A percentile compares a stretch with the other conserved stretches of the same genome.
Evolutionary conservation across 345 rosid species (phyloP).

Genomic region (Rhodamnia rubescens): DNA sequence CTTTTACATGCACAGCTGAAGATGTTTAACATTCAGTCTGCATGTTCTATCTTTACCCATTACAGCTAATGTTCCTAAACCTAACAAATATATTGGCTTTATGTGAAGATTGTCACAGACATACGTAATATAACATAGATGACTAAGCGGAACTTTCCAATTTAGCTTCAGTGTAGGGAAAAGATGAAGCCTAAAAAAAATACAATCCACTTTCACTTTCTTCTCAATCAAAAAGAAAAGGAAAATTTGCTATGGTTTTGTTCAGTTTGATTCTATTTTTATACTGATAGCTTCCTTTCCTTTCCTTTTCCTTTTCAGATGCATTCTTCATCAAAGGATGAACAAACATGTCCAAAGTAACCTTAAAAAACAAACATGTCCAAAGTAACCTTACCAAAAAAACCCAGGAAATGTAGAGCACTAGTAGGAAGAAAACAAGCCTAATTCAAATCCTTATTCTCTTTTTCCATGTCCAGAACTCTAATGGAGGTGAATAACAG

Average conservation of each 20-base stretch:
- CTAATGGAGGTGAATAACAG: not conserved
- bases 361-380: not conserved
- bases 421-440: not conserved
- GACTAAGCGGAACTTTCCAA: not conserved
- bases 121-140: not conserved
- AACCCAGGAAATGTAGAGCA: not conserved
- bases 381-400: not conserved
- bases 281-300: not conserved
- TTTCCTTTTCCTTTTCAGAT: not conserved
- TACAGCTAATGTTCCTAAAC: not conserved
- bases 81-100: not conserved
- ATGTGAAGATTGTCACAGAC: not conserved
- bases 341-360: not conserved
- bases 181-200: not conserved
- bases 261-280: not conserved
- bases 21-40: not conserved
- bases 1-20: not conserved
- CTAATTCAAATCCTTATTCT: not conserved
- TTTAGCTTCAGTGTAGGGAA: not conserved
- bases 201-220: not conserved
- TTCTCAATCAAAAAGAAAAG: not conserved
- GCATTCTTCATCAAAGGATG: not conserved
- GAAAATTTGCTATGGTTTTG: not conserved
- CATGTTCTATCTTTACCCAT: not conserved
- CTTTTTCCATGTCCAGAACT: not conserved